Conservation (phyloP, 257 asterid species). For the Linaria vulgaris region DNA sequence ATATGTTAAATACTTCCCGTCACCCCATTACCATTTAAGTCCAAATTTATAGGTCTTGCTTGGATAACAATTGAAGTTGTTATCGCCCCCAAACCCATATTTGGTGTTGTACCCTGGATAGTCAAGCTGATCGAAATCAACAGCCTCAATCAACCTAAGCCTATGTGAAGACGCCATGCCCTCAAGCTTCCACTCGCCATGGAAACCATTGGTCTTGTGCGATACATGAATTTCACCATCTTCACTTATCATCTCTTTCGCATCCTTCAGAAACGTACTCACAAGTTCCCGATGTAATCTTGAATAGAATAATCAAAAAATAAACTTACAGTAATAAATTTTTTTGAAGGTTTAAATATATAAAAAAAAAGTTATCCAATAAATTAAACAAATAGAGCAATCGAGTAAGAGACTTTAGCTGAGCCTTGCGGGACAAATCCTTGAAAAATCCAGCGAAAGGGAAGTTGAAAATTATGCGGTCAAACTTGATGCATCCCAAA, state of each 20-base stretch:
- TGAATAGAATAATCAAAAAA: too few species aligned
- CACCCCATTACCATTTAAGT: neutral
- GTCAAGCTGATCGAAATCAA: conserved; percentile 8
- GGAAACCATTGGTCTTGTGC: conserved; percentile 37
- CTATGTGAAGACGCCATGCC: conserved; percentile 24
- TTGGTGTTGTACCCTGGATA: conserved; percentile 42
- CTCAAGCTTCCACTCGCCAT: conserved; percentile 28
- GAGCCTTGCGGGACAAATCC: conserved; percentile 17
- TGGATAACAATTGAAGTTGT: conserved; percentile 36
- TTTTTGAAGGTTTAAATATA: neutral
- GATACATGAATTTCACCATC: conserved; percentile 32
- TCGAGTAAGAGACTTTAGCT: too few species aligned
- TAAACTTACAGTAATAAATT: neutral
- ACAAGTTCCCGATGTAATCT: conserved; percentile 32
- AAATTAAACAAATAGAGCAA: too few species aligned
- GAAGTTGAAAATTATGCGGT: conserved; percentile 33
- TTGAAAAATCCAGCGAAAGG: conserved; percentile 41
- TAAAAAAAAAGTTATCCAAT: too few species aligned
- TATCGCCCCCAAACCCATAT: too few species aligned
- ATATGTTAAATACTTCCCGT: too few species aligned
- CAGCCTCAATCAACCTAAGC: conserved; percentile 23
- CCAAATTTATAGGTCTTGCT: conserved; percentile 41
- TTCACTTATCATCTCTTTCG: too few species aligned
- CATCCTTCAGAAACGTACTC: conserved; percentile 33
- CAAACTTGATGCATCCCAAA: conserved; percentile 21